These are phyloP conservation scores for Nannizziopsis barbatae DNA, from an alignment of 2,329 filamentous ascomycete species.

Conservation along the genomic window DNA sequence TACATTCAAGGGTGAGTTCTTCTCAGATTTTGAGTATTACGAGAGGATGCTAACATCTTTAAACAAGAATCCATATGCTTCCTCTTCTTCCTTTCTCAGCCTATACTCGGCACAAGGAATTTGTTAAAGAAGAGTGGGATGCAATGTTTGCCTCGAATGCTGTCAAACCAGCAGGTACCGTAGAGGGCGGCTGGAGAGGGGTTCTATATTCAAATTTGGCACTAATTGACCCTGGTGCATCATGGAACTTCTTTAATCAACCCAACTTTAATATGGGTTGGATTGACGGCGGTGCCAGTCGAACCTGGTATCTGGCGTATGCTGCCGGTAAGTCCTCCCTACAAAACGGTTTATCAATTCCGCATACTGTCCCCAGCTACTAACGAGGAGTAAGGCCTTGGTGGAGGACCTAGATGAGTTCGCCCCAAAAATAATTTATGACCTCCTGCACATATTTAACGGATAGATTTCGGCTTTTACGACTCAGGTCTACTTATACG, in stretches of 20 bases:
- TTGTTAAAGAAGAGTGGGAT: constrained; percentile 75
- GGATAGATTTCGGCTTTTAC: too few relatives aligned
- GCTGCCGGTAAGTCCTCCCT: constrained; percentile 48
- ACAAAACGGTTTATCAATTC: background rate
- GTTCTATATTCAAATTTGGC: constrained; percentile 75
- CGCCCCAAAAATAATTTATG: too few relatives aligned
- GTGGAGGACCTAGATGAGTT: constrained; percentile 12
- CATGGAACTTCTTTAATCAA: constrained; percentile 65
- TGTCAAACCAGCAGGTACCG: constrained; percentile 43
- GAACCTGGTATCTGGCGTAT: constrained; percentile 76
- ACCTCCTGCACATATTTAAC: too few relatives aligned
- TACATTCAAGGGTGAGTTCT: constrained; percentile 49
- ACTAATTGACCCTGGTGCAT: constrained; percentile 56
- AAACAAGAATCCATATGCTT: constrained; percentile 65
- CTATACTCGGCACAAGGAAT: constrained; percentile 54
- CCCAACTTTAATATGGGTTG: constrained; percentile 54
- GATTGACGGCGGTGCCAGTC: constrained; percentile 64
- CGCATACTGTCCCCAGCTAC: background rate
- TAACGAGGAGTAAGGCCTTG: constrained; percentile 13
- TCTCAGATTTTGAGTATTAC: background rate
- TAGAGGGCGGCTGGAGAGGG: constrained; percentile 72
- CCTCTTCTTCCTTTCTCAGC: constrained; percentile 59
- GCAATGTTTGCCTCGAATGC: constrained; percentile 61
- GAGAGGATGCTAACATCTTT: constrained; percentile 15
- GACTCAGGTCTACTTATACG: too few relatives aligned